Percentiles rank a stretch among this genome's conserved stretches.
Evolutionary conservation across 2,329 filamentous ascomycete genomes (phyloP).

Genomic region (Alternaria sp.): DNA sequence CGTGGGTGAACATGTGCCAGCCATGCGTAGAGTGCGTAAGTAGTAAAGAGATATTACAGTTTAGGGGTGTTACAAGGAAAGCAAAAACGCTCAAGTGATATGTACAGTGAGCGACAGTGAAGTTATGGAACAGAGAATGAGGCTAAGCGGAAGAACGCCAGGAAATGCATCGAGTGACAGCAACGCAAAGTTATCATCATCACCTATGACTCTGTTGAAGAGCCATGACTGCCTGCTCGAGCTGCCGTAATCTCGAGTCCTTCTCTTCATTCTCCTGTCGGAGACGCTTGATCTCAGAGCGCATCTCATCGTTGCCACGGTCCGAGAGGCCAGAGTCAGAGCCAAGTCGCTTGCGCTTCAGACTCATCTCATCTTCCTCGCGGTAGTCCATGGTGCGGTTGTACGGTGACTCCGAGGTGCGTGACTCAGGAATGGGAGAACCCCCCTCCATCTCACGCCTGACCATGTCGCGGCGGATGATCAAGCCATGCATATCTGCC

Average conservation of each 20-base stretch:
- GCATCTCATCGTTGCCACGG: conserved; percentile 42
- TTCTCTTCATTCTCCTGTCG: conserved; percentile 51
- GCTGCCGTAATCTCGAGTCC: conserved; percentile 44
- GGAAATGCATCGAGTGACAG: not conserved
- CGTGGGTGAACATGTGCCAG: conserved; percentile 26
- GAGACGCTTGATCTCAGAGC: conserved; percentile 51
- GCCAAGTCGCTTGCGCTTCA: conserved; percentile 44
- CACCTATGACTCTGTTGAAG: conserved; percentile 40
- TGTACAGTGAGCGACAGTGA: conserved; percentile 9
- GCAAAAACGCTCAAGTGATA: conserved; percentile 6
- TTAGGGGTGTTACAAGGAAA: conserved; percentile 8
- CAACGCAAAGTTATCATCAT: not conserved
- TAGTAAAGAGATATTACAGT: conserved; percentile 13
- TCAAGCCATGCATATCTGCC: conserved; percentile 42
- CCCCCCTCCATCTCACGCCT: conserved; percentile 25
- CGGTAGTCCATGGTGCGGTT: conserved; percentile 28
- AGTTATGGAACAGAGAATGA: conserved; percentile 24
- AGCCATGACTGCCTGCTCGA: conserved; percentile 45
- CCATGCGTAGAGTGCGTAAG: conserved; percentile 16
- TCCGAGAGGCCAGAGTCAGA: conserved; percentile 34
- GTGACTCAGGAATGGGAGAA: conserved; percentile 29
- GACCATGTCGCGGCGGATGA: conserved; percentile 36
- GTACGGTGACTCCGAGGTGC: conserved; percentile 35
- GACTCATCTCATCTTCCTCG: conserved; percentile 32
- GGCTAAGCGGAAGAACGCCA: not conserved